Percentiles rank a stretch among this genome's conserved stretches.
phyloP scores from a whole-genome alignment of 306 rosid species.

The Fagus crenata region DNA sequence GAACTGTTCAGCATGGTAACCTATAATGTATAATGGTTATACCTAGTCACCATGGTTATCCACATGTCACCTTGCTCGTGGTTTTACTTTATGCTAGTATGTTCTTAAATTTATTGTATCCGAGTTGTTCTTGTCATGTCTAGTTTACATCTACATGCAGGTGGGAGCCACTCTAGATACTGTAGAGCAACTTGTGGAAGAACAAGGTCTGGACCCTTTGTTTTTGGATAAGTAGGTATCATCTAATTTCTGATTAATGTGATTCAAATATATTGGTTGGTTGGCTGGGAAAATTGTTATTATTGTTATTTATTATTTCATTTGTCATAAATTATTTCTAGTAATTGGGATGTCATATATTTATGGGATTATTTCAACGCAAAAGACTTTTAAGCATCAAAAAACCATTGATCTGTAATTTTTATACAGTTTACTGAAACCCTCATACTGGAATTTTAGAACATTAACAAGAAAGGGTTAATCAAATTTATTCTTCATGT shows the following conservation, averaged over 20 bases:
- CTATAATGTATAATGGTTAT: neutral
- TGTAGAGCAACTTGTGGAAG: constrained; percentile 74
- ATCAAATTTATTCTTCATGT: too few relatives aligned
- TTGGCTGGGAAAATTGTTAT: constrained; percentile 10
- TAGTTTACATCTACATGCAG: constrained; percentile 44
- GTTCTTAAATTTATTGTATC: neutral
- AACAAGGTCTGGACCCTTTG: constrained; percentile 67
- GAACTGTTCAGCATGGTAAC: neutral
- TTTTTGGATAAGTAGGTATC: constrained; percentile 53
- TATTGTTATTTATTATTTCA: constrained; percentile 8
- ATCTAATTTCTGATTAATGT: constrained; percentile 21
- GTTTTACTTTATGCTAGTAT: neutral
- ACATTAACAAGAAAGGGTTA: too few relatives aligned
- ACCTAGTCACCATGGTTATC: neutral
- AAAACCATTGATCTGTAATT: too few relatives aligned
- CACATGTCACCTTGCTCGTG: neutral
- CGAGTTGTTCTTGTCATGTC: constrained; percentile 14
- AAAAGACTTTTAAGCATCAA: too few relatives aligned
- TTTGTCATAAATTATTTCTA: too few relatives aligned
- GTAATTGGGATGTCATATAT: too few relatives aligned
- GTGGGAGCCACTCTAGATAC: constrained; percentile 70
- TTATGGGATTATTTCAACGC: too few relatives aligned
- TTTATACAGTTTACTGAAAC: too few relatives aligned
- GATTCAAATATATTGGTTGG: neutral
- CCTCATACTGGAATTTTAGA: too few relatives aligned